Base-by-base conservation (phyloP, 2,329 filamentous ascomycete genomes). In the Aspergillus sp. region DNA sequence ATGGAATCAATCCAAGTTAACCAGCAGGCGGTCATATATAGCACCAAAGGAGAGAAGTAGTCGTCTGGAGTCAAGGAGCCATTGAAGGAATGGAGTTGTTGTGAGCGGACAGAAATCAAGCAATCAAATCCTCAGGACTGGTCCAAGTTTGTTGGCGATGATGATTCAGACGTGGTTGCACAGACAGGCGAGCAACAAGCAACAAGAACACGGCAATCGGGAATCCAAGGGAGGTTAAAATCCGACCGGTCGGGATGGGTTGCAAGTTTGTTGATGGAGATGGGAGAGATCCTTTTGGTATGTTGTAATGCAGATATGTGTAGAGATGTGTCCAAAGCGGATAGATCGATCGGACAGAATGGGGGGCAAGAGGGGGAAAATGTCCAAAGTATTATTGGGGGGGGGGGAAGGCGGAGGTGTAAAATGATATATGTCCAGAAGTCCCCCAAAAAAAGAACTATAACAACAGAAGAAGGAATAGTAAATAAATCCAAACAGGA, bases 51-150 rank as follows among this genome's bases (percentile, higher is more conserved):
- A 57, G 58, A 56, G 56, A 46, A 59, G 56, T 12, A 58, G 59
- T 62, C 57, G 62, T 49, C 55, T 60, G 53, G 49, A 26, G 54
- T 65, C 59, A 66, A 50, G 64, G 60, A 67, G 61, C 65, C 65
- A 67, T 67, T 57, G 64, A 65, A 62, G 57, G 61, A 64, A 57
- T 58, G 56, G 56, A 65, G 61, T 24, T 29, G 55, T 32, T 42
- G 51, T 54, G 42, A 50, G 47, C 22, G 49, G 49, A 45, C 53
- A 49, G 45, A 53, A 36, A n/a, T 31, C 29, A 50, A 56, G 52
- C 36, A 60, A 58, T 50, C 56, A 60, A 55, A 55, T 63, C 63
- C 64, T 58, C 56, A 50, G 55, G 60, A 54, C 53, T 64, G 55
- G 36, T 63, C 61, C 58, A 56, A 57, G 39, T 59, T 42, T 16